These are phyloP conservation scores for Tetrastigma voinierianum DNA, from an alignment of 164 flowering plant genomes.

Conservation along the genomic window DNA sequence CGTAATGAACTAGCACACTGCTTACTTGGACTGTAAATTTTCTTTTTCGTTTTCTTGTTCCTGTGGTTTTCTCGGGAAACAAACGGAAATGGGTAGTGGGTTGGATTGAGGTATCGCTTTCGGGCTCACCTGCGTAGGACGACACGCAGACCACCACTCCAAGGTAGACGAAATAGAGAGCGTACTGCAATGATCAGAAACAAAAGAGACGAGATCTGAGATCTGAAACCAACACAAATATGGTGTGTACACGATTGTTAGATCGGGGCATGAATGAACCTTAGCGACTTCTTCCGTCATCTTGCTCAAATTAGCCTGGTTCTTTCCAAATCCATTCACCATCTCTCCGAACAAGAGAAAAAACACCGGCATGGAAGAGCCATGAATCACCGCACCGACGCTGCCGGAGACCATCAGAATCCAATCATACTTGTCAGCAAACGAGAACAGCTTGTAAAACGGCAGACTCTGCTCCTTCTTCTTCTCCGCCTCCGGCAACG, in stretches of 20 bases:
- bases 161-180: slow-evolving; percentile 89
- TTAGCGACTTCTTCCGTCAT: slow-evolving; percentile 85
- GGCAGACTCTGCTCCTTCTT: slow-evolving; percentile 84
- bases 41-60: too few relatives aligned
- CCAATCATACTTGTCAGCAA: slow-evolving; percentile 82
- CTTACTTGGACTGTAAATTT: not conserved
- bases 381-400: slow-evolving; percentile 87
- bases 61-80: too few relatives aligned
- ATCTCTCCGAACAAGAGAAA: slow-evolving; percentile 87
- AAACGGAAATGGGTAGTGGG: not conserved
- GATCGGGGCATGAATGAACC: slow-evolving; percentile 31
- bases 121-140: slow-evolving; percentile 75
- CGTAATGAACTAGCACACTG: slow-evolving; percentile 18
- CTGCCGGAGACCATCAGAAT: slow-evolving; percentile 74
- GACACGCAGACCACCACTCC: slow-evolving; percentile 87
- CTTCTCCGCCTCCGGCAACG: slow-evolving; percentile 74
- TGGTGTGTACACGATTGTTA: not conserved
- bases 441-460: slow-evolving; percentile 78
- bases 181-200: slow-evolving; percentile 63
- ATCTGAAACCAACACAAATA: slow-evolving; percentile 1
- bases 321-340: slow-evolving; percentile 94
- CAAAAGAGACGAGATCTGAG: slow-evolving; percentile 23
- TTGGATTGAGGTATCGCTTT: not conserved
- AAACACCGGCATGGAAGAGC: slow-evolving; percentile 96
- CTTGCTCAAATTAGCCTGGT: slow-evolving; percentile 68